phyloP scores from a whole-genome alignment of 148 eudicot genomes.

The Dianthus caryophyllus region DNA sequence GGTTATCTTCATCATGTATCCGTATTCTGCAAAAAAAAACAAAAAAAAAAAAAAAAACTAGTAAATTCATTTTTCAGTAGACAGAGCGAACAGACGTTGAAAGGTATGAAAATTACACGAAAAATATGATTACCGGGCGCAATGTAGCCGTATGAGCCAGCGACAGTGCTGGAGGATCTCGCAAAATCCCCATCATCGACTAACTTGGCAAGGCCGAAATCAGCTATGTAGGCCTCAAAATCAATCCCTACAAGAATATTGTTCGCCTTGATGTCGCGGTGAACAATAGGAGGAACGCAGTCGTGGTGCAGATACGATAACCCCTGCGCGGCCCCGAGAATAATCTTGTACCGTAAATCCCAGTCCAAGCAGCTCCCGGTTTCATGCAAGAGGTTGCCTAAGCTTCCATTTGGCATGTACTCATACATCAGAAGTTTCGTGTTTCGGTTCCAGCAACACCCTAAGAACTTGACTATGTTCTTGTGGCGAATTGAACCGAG shows the following conservation, averaged over 20 bases:
- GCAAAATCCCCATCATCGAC: constrained; percentile 62
- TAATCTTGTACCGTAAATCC: constrained; percentile 61
- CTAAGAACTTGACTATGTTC: constrained; percentile 76
- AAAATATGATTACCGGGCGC: constrained; percentile 67
- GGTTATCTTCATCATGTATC: constrained; percentile 80
- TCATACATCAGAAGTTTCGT: constrained; percentile 78
- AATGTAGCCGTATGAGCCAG: constrained; percentile 89
- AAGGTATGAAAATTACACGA: no score
- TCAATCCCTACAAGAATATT: constrained; percentile 75
- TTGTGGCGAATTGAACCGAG: constrained; percentile 82
- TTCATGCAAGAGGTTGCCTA: constrained; percentile 66
- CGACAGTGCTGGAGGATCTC: constrained; percentile 60
- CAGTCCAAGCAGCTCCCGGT: constrained; percentile 63
- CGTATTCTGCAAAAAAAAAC: constrained; percentile 52
- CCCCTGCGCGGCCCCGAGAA: constrained; percentile 76
- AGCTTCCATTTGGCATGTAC: constrained; percentile 91
- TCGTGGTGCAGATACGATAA: constrained; percentile 78
- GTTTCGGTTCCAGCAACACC: constrained; percentile 70
- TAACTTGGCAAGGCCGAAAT: constrained; percentile 87
- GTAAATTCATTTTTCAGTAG: not conserved
- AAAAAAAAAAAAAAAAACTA: not conserved
- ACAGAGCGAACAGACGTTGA: no score
- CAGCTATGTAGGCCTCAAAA: constrained; percentile 76
- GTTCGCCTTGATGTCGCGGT: constrained; percentile 86
- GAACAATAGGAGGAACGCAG: constrained; percentile 86